Conservation (phyloP, 2,329 filamentous ascomycete species). For the Lecanicillium sp. region DNA sequence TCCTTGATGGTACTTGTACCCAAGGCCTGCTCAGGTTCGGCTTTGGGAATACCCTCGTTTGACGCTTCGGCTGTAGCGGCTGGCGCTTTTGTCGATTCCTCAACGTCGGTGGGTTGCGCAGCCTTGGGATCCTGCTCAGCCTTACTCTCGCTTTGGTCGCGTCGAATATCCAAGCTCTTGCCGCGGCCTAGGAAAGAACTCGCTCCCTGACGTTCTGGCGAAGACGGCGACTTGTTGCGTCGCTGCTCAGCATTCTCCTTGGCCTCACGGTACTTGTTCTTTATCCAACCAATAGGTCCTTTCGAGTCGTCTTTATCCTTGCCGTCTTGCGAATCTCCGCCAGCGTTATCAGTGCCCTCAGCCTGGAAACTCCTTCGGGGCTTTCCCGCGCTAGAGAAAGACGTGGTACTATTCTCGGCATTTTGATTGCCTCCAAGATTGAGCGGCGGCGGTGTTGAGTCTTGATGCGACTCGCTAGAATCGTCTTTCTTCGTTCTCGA, state of each 20-base stretch:
- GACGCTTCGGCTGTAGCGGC: background rate
- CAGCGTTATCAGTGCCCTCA: constrained; percentile 39
- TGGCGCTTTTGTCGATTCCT: constrained; percentile 6
- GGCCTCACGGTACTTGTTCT: constrained; percentile 50
- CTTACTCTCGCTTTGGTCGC: constrained; percentile 28
- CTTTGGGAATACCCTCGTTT: background rate
- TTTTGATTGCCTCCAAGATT: constrained; percentile 53
- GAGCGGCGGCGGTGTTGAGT: constrained; percentile 34
- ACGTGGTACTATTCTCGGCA: constrained; percentile 59
- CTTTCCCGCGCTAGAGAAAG: constrained; percentile 53
- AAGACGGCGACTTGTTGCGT: constrained; percentile 48
- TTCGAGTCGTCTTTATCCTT: constrained; percentile 40
- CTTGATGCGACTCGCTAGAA: constrained; percentile 31
- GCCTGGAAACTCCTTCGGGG: constrained; percentile 41
- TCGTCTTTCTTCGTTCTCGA: constrained; percentile 56
- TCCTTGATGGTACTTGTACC: constrained; percentile 7
- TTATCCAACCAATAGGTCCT: constrained; percentile 50
- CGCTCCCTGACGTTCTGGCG: constrained; percentile 20
- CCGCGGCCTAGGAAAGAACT: constrained; percentile 28
- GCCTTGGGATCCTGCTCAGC: background rate
- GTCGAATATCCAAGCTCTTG: constrained; percentile 36
- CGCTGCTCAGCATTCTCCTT: constrained; percentile 48
- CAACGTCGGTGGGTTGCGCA: constrained; percentile 4
- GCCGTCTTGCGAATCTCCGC: constrained; percentile 31
- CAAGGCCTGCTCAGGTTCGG: background rate